Evolutionary conservation across 495 filamentous ascomycete species (phyloP), one percentile per base, ranked within the genome.

Genomic region (Lasiosphaeria miniovina): DNA sequence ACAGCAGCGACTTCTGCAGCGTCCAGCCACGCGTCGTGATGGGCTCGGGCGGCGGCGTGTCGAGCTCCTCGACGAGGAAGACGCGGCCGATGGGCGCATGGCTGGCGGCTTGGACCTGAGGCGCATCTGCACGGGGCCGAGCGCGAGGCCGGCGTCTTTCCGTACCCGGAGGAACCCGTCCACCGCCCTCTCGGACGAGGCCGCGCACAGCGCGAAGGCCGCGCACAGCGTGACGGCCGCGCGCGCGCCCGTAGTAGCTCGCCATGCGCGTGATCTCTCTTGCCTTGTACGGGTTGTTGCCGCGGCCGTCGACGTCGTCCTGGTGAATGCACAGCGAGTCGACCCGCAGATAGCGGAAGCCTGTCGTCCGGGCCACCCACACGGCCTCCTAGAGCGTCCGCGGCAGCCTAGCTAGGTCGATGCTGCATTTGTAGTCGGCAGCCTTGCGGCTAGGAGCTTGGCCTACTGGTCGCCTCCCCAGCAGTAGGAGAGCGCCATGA

Each of bases 251-350:
- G 17, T 59, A 59, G 48, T 59, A 59, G n/a, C 49, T 53, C 36
- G 57, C 49, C 57, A 59, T 59, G 36, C 57, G 57, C 9, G 49
- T 33, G 49, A 59, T 54, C 49, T 59, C 57, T 5, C 35, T 11
- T 1, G 57, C 50, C 14, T 59, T 59, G 17, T 59, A 49, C 4
- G 56, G 48, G 15, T 58, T 52, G n/a, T 54, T 46, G 9, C 43
- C 43, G 12, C 10, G 43, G 9, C 43, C 48, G 14, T 64, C 56
- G 1, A 17, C 33, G 58, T 50, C 49, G 34, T 62, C 48, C 57
- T 71, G 70, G 31, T 65, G 51, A 36, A 73, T 73, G 40, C 66
- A 69, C 8, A 66, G 54, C 4, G 59, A 49, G 41, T 72, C 69
- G 17, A 71, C 54, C 69, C 65, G 70, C 41, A 70, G 52, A 52